Conservation (phyloP, 192 early-diverging fungal species). For the Entophlyctis luteolus region DNA sequence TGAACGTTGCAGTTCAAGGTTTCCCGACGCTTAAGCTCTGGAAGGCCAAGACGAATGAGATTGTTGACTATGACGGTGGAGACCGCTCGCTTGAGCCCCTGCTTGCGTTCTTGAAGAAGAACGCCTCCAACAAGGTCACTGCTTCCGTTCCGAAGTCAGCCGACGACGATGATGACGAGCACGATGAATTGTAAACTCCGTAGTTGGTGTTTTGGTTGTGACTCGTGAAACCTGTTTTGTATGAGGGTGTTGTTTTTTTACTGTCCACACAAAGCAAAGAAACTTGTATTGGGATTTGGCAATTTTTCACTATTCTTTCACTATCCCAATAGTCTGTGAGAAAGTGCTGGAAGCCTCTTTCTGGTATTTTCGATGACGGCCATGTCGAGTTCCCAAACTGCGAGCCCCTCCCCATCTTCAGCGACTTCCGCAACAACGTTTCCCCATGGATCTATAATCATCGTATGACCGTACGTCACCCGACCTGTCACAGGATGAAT, state of each 20-base stretch:
- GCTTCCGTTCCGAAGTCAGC: neutral
- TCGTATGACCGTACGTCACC: slow-evolving; percentile 69
- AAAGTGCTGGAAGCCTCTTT: neutral
- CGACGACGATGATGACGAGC: slow-evolving; percentile 8
- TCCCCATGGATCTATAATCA: slow-evolving; percentile 86
- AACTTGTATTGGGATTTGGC: neutral
- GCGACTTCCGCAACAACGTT: slow-evolving; percentile 47
- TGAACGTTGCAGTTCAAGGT: slow-evolving; percentile 72
- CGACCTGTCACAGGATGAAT: slow-evolving; percentile 64
- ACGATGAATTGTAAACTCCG: slow-evolving; percentile 15
- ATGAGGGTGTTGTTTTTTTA: neutral
- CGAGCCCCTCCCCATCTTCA: neutral
- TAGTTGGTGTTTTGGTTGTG: neutral
- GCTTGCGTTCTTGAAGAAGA: slow-evolving; percentile 72
- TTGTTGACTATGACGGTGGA: slow-evolving; percentile 75
- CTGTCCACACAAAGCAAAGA: neutral
- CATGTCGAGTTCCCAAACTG: neutral
- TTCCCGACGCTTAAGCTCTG: slow-evolving; percentile 95
- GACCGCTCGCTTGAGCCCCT: slow-evolving; percentile 76
- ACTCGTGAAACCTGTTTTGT: neutral
- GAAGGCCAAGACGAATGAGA: slow-evolving; percentile 75
- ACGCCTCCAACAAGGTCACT: slow-evolving; percentile 42
- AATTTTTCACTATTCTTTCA: too few species aligned
- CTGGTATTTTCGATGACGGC: neutral
- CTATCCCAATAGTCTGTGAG: neutral